Percentiles rank a stretch among this genome's conserved stretches.
phyloP scores from a whole-genome alignment of 139 green algal genomes.

The Desmodesmus armatus region DNA sequence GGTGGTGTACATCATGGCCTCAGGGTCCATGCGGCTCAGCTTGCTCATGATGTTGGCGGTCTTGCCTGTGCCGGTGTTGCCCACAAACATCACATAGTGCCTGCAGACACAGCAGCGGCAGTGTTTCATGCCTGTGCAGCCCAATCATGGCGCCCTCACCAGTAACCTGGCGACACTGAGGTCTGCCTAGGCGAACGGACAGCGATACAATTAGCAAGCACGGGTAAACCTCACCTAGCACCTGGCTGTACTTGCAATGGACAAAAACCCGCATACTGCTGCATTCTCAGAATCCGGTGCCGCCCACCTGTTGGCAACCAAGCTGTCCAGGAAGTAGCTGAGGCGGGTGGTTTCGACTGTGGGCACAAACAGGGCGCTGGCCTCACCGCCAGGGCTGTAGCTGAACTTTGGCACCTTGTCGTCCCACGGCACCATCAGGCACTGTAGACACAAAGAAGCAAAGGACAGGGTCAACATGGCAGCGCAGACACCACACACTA shows the following conservation, averaged over 20 bases:
- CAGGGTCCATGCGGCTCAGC: slow-evolving; percentile 85
- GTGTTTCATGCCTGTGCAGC: no score
- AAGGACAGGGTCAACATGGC: no score
- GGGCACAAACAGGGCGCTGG: slow-evolving; percentile 86
- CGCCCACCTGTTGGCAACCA: slow-evolving; percentile 71
- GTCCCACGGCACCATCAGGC: slow-evolving; percentile 83
- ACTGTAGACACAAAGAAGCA: slow-evolving; percentile 37
- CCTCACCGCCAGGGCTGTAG: slow-evolving; percentile 58
- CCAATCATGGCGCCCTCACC: no score
- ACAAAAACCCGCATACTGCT: background rate
- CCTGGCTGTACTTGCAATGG: background rate
- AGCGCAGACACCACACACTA: no score
- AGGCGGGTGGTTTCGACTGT: slow-evolving; percentile 90
- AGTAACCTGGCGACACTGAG: no score
- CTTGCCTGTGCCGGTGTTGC: slow-evolving; percentile 91
- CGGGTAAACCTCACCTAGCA: no score
- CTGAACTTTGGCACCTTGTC: slow-evolving; percentile 70
- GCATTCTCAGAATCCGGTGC: no score
- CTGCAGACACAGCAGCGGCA: slow-evolving; percentile 37
- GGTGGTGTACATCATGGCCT: slow-evolving; percentile 75
- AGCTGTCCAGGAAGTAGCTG: slow-evolving; percentile 85
- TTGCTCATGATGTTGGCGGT: slow-evolving; percentile 89
- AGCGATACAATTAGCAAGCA: no score
- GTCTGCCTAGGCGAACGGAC: no score
- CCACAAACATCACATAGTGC: slow-evolving; percentile 94